Conservation (phyloP, 371 early-diverging fungal species). For the Mycotypha africana region DNA sequence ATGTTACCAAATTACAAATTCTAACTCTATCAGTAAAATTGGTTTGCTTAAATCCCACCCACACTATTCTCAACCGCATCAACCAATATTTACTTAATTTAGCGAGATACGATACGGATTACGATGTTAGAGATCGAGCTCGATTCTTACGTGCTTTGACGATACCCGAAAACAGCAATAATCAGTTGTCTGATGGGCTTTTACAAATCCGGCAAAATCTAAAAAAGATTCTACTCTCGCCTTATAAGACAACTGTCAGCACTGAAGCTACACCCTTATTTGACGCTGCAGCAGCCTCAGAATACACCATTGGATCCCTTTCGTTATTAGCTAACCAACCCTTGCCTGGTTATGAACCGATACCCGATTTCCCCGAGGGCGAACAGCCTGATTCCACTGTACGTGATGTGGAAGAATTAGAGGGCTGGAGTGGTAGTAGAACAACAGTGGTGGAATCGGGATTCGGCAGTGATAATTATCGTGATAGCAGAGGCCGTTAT, state of each 20-base stretch:
- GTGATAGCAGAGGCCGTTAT: slow-evolving; percentile 23
- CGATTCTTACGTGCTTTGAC: slow-evolving; percentile 75
- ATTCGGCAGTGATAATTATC: slow-evolving; percentile 51
- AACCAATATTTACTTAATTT: slow-evolving; percentile 76
- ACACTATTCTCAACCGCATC: slow-evolving; percentile 43
- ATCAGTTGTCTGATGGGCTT: slow-evolving; percentile 34
- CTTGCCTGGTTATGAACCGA: slow-evolving; percentile 70
- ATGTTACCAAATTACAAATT: slow-evolving; percentile 72
- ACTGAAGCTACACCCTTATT: no score
- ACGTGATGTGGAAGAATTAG: slow-evolving; percentile 49
- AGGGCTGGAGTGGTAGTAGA: slow-evolving; percentile 42
- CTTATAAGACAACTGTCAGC: slow-evolving; percentile 46
- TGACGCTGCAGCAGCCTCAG: slow-evolving; percentile 54
- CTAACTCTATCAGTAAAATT: slow-evolving; percentile 77
- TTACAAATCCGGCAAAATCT: slow-evolving; percentile 37
- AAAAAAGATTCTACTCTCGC: slow-evolving; percentile 44
- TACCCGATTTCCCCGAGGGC: slow-evolving; percentile 83
- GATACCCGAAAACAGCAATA: slow-evolving; percentile 33
- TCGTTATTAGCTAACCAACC: slow-evolving; percentile 73
- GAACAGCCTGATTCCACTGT: slow-evolving; percentile 64
- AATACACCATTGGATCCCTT: slow-evolving; percentile 76
- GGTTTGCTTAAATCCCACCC: slow-evolving; percentile 42
- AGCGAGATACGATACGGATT: slow-evolving; percentile 84
- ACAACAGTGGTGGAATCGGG: slow-evolving; percentile 42
- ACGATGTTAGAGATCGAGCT: slow-evolving; percentile 89